Base-by-base conservation (phyloP, 371 early-diverging fungal genomes). In the Phascolomyces articulosus region DNA sequence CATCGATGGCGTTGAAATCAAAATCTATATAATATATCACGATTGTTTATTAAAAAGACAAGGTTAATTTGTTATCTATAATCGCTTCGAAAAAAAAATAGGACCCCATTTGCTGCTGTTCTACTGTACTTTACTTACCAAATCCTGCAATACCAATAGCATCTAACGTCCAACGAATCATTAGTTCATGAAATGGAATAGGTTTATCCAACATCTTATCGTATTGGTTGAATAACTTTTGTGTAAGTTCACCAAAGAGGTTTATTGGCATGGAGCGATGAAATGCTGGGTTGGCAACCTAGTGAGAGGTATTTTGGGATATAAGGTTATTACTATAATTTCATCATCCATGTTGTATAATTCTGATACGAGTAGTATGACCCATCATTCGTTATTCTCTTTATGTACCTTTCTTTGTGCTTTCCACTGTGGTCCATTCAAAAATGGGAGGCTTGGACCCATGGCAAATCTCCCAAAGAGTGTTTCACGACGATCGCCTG, bases 151-250 rank as follows among this genome's bases (percentile, higher is more conserved):
- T 38, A 4, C 80, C 77, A 21, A 79, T 47, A 0, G 65, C 63
- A 57, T 79, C 80, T 55, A 79, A 56, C 3, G 80, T 71, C 49
- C 74, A 64, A 3, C 66, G 38, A 4, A 51, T 24, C 10, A 62
- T 49, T 9, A 73, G 15, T 31, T 69, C 64, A 13, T 57, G 41
- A 4, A 73, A 60, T 49, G 77, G 65, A 13, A 73, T 38, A 0
- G 62, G 60, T 20, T 51, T 24, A 24, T 61, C 21, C 24, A 77
- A 69, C 49, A 75, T 66, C 0, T 18, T 38, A 24, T 56, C 9
- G 40, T 70, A 66, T 20, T 16, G 27, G 8, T 18, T 18, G 23
- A 56, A 56, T 55, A 75, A 55, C 56, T 69, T 62, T 20, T 65
- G 23, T 1, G 73, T 63, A 0, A 73, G 40, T 10, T 55, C 38